These are phyloP conservation scores for Exophiala sp. DNA, from an alignment of 2,329 filamentous ascomycete species.

Conservation along the genomic window DNA sequence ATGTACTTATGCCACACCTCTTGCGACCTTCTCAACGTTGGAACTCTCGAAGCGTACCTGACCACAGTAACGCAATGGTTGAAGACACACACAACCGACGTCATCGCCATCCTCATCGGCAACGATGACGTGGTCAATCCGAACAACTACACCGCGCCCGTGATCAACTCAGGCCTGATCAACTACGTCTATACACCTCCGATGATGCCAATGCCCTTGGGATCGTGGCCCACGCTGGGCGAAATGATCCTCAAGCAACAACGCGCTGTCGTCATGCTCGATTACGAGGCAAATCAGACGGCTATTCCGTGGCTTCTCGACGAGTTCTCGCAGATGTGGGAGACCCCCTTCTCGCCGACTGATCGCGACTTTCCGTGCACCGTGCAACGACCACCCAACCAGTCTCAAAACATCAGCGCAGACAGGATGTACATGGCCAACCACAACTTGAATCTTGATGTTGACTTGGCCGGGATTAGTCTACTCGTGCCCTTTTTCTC, in stretches of 20 bases:
- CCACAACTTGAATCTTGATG: conserved; percentile 82
- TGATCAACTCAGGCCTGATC: conserved; percentile 68
- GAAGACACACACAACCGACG: conserved; percentile 72
- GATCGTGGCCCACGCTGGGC: conserved; percentile 79
- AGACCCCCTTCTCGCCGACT: conserved; percentile 78
- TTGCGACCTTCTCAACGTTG: conserved; percentile 77
- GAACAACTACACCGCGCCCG: conserved; percentile 61
- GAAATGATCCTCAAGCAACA: conserved; percentile 69
- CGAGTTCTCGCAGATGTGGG: conserved; percentile 85
- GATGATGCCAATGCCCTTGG: conserved; percentile 64
- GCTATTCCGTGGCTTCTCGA: conserved; percentile 80
- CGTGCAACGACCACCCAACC: conserved; percentile 68
- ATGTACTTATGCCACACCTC: conserved; percentile 81
- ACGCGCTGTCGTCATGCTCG: conserved; percentile 76
- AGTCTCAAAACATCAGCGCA: conserved; percentile 44
- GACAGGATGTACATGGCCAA: conserved; percentile 77
- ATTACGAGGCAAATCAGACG: conserved; percentile 77
- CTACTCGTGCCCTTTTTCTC: conserved; percentile 70
- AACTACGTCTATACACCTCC: conserved; percentile 71
- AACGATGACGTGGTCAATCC: conserved; percentile 74
- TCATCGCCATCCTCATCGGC: conserved; percentile 80
- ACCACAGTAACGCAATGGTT: conserved; percentile 69
- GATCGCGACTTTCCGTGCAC: conserved; percentile 71
- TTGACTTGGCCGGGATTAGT: conserved; percentile 61
- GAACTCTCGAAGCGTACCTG: conserved; percentile 73